Base-by-base conservation (phyloP, 257 asterid genomes). In the Oldenlandia corymbosa region DNA sequence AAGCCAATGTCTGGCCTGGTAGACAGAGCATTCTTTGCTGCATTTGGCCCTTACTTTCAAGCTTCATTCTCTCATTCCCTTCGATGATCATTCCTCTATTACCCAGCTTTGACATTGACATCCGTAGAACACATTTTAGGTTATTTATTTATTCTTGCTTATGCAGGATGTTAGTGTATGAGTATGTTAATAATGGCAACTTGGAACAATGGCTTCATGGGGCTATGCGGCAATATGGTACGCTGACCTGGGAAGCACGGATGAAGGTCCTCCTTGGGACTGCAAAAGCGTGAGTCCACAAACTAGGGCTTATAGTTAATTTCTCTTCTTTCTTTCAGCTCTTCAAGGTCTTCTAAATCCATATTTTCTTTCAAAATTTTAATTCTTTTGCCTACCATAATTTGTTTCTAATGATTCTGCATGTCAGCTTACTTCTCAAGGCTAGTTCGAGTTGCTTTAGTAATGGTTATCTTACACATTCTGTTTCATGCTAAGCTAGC, bases 201-300 rank as follows among this genome's bases (percentile, higher is more conserved):
- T 80, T 92, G 60, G 98, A 92, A 70, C 97, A 92, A 60, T 92
- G 98, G 98, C 95, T 92, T 77, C 98, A 89, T 68, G 99, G 97
- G 66, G 88, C 93, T 51, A 87, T 89, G 96, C 77, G 88, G 73
- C 95, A 87, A 60, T 77, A 82, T 17, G 95, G 99, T 16, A 81
- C 80, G 49, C 80, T 92, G 60, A 85, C 95, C 59, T 92, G 99
- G 99, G 97, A 92, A 75, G 91, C 95, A 46, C 95, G 99, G 0
- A 80, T 92, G 85, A 92, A 92, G 80, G 94, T 89, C 74, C 84
- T 92, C 48, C 95, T 92, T 50, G 98, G 95, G 30, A 92, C 98
- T 21, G 96, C 98, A 16, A 92, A 87, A 70, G 98, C 98, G 99
- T 92, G 84, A 87, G 96, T 79, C 45, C 55, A 66, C 20, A 53